A percentile compares a stretch with the other conserved stretches of the same genome.
Conservation (phyloP, 352 stramenopile species). For the Globisporangium acanthophoron region DNA sequence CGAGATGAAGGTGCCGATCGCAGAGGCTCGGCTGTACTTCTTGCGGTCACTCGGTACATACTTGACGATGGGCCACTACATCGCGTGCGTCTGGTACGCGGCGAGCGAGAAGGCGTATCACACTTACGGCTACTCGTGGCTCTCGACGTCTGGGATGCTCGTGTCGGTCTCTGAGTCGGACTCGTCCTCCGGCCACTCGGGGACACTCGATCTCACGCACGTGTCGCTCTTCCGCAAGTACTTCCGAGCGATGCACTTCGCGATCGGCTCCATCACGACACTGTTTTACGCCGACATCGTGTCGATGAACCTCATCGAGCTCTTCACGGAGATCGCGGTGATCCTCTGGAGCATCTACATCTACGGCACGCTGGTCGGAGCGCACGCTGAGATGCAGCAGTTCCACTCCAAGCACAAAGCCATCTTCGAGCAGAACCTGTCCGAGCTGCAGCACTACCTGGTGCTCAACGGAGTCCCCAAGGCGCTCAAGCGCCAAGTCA, state of each 20-base stretch:
- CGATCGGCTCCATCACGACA: slow-evolving; percentile 59
- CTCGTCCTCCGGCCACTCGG: slow-evolving; percentile 4
- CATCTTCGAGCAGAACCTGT: slow-evolving; percentile 58
- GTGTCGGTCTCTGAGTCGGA: slow-evolving; percentile 12
- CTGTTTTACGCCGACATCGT: slow-evolving; percentile 67
- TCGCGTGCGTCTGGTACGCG: slow-evolving; percentile 57
- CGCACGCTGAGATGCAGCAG: slow-evolving; percentile 48
- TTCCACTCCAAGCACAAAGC: slow-evolving; percentile 37
- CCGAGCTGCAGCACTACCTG: slow-evolving; percentile 65
- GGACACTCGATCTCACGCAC: slow-evolving; percentile 17
- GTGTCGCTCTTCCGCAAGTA: slow-evolving; percentile 55
- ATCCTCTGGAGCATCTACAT: slow-evolving; percentile 70
- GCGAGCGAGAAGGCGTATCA: slow-evolving; percentile 32
- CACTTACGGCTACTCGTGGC: slow-evolving; percentile 43
- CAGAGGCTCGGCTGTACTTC: slow-evolving; percentile 41
- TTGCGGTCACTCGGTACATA: slow-evolving; percentile 41
- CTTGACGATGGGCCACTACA: slow-evolving; percentile 50
- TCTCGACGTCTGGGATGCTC: slow-evolving; percentile 54
- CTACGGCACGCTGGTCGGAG: slow-evolving; percentile 56
- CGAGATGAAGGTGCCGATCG: slow-evolving; percentile 37
- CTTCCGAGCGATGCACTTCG: slow-evolving; percentile 54
- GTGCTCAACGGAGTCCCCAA: slow-evolving; percentile 66
- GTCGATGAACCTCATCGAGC: slow-evolving; percentile 58
- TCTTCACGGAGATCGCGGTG: slow-evolving; percentile 49
- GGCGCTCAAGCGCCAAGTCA: slow-evolving; percentile 57